Evolutionary conservation across 2,329 filamentous ascomycete species (phyloP).

Genomic region (Pseudodiploospora longispora): DNA sequence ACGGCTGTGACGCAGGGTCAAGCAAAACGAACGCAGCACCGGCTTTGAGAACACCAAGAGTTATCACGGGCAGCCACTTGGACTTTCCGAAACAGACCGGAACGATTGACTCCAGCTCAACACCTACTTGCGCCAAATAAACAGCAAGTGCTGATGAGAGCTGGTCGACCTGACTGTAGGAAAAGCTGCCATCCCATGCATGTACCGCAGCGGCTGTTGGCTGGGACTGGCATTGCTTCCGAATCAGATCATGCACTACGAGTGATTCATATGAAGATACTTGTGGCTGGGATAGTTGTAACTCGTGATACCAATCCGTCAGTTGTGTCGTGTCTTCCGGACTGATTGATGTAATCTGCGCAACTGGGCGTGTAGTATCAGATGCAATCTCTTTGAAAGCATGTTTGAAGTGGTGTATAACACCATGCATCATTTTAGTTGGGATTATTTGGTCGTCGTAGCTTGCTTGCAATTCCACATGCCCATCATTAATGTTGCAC

Average conservation of each 20-base stretch:
- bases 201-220: background rate
- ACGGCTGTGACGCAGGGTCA: background rate
- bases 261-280: background rate
- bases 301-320: background rate
- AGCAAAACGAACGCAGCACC: background rate
- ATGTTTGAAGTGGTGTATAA: background rate
- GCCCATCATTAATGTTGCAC: too few relatives aligned
- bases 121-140: background rate
- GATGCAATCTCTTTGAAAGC: background rate
- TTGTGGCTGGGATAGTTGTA: background rate
- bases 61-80: background rate
- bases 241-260: background rate
- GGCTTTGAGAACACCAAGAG: background rate
- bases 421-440: background rate
- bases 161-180: background rate
- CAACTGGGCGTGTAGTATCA: background rate
- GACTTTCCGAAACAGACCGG: background rate
- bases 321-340: background rate
- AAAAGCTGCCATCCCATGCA: background rate
- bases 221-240: background rate
- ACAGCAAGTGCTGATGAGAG: background rate
- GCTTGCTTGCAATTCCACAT: too few relatives aligned
- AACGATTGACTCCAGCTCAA: background rate
- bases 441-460: background rate
- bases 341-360: background rate